Conservation (phyloP, 2,329 filamentous ascomycete species). For the Phialophora verrucosa region DNA sequence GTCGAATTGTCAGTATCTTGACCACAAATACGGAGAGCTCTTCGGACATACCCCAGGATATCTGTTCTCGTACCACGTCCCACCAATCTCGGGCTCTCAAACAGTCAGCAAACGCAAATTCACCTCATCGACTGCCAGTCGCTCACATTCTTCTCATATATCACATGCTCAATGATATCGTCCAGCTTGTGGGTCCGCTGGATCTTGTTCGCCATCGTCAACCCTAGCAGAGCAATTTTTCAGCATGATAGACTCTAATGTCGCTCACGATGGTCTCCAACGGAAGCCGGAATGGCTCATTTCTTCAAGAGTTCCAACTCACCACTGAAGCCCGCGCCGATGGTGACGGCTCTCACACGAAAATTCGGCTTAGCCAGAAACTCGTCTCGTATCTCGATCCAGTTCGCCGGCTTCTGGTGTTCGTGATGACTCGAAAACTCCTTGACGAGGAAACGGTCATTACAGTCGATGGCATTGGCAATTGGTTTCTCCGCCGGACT, state of each 20-base stretch:
- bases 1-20: too few species aligned
- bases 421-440: background rate
- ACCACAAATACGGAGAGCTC: too few species aligned
- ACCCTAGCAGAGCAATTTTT: constrained; percentile 18
- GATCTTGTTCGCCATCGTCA: constrained; percentile 39
- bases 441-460: background rate
- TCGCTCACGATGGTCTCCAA: too few species aligned
- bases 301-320: background rate
- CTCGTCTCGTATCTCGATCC: constrained; percentile 22
- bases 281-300: too few species aligned
- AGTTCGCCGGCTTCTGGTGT: constrained; percentile 12
- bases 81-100: constrained; percentile 38
- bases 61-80: constrained; percentile 36
- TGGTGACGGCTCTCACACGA: constrained; percentile 31
- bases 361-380: constrained; percentile 19
- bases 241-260: too few species aligned
- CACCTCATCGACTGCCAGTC: too few species aligned
- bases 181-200: constrained; percentile 31
- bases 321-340: constrained; percentile 38
- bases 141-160: constrained; percentile 37
- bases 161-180: constrained; percentile 32
- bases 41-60: constrained; percentile 39
- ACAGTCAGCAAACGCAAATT: constrained; percentile 3
- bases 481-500: background rate
- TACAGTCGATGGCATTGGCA: background rate